Base-by-base conservation (phyloP, 306 rosid species). In the Begonia fuchsioides region DNA sequence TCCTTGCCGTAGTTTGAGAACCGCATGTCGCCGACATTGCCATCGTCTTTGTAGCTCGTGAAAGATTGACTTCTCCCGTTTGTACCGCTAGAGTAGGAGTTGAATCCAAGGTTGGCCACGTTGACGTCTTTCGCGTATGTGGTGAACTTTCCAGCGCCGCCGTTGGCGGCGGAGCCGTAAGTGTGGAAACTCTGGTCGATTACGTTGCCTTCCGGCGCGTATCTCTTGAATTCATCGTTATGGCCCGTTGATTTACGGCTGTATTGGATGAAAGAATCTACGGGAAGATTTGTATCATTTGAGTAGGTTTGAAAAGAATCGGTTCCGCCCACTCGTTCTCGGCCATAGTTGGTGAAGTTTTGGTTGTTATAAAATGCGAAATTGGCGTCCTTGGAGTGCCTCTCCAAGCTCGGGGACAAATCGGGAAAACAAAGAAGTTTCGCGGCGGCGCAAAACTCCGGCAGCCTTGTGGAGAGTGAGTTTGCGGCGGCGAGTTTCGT, bases 281-380 rank as follows among this genome's bases (percentile, higher is more conserved):
- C 73, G 15, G 87, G 69, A 15, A 92, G 11, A 26, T 92, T 92
- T 15, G 55, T 38, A 0, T 26, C 63, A 0, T 59, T 46, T 5
- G 98, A 92, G 72, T 92, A 92, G 61, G 73, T 71, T 62, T 79
- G 73, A 71, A 92, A 92, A 66, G 65, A 54, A 73, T 92, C 94
- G 3, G 49, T 0, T 0, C 98, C 96, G 0, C 76, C 86, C 50
- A 69, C 62, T 57, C 94, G 90, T 59, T 64, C 72, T 59, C 87
- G 62, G 9, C 96, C 98, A 50, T 92, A 92, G 47, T 78, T 82
- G 51, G 94, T 82, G 71, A 92, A 92, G 73, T 92, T 92, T 61
- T 40, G 60, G 63, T 64, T 43, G 1, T 11, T 2, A 56, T 92
- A 92, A 19, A 43, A 66, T 0, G 76, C 64, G 14, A 92, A 92